A percentile compares a stretch with the other conserved stretches of the same genome.
Conservation (phyloP, 176 grass and related monocot species). For the Chrysopogon serrulatus region DNA sequence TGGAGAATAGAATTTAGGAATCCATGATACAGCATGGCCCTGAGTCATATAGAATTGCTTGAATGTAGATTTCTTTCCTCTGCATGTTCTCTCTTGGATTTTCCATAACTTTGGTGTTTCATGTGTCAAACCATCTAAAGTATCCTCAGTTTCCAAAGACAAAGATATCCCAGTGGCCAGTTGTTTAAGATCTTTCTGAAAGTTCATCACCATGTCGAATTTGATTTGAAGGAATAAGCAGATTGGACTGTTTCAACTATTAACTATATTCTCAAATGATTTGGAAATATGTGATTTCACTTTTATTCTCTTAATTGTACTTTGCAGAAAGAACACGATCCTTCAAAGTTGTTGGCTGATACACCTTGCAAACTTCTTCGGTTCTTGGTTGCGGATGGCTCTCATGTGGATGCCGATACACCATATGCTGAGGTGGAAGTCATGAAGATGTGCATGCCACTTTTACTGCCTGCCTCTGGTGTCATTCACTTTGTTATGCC, state of each 20-base stretch:
- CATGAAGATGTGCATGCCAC: slow-evolving; percentile 99
- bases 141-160: neutral
- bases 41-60: neutral
- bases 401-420: slow-evolving; percentile 86
- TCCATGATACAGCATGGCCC: neutral
- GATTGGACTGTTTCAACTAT: slow-evolving; percentile 7
- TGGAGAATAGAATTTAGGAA: neutral
- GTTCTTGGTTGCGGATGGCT: slow-evolving; percentile 88
- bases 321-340: slow-evolving; percentile 96
- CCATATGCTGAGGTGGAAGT: slow-evolving; percentile 98
- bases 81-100: slow-evolving; percentile 13
- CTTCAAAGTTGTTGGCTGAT: slow-evolving; percentile 94
- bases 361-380: slow-evolving; percentile 98
- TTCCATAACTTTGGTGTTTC: neutral
- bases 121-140: slow-evolving; percentile 3
- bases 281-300: neutral
- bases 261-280: neutral
- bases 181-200: neutral
- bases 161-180: neutral
- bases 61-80: neutral
- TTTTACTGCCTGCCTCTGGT: slow-evolving; percentile 90
- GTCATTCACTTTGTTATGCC: slow-evolving; percentile 87
- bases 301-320: slow-evolving; percentile 7
- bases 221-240: slow-evolving; percentile 13
- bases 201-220: neutral